Percentiles rank a stretch among this genome's conserved stretches.
These are phyloP conservation scores for Globisporangium emineosum DNA, from an alignment of 352 stramenopile species.

Conservation along the genomic window DNA sequence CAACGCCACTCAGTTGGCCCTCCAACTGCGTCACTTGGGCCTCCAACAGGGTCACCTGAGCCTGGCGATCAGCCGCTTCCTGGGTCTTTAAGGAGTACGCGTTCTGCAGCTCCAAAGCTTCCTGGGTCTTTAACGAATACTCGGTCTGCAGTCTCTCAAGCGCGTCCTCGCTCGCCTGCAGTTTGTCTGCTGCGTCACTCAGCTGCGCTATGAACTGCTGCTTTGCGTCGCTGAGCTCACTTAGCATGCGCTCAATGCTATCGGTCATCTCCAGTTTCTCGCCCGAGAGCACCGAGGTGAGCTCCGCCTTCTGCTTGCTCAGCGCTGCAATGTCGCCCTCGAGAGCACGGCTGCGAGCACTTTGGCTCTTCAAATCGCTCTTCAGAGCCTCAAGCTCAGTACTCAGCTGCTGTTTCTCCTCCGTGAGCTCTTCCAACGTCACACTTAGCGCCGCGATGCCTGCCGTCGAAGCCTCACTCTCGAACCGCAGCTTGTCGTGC, in stretches of 20 bases:
- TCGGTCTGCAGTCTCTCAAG: background rate
- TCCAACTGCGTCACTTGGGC: background rate
- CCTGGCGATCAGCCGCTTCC: too few species aligned
- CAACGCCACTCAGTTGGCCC: background rate
- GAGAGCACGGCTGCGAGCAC: background rate
- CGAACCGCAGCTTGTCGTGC: slow-evolving; percentile 14
- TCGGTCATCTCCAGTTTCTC: slow-evolving; percentile 13
- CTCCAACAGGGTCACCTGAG: too few species aligned
- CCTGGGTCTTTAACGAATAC: background rate
- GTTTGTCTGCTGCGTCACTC: background rate
- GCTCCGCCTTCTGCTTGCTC: slow-evolving; percentile 9
- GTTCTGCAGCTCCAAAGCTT: background rate
- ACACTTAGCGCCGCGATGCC: slow-evolving; percentile 4
- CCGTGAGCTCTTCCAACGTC: slow-evolving; percentile 10
- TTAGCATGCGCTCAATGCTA: background rate
- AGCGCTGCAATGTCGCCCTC: background rate
- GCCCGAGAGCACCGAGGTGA: slow-evolving; percentile 5
- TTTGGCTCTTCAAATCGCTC: background rate
- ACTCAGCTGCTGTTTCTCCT: background rate
- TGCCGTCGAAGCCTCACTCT: background rate
- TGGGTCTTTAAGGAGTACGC: too few species aligned
- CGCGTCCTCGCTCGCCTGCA: background rate
- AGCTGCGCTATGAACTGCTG: slow-evolving; percentile 1
- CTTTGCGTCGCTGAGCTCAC: slow-evolving; percentile 1
- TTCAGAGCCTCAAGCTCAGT: background rate